A percentile compares a stretch with the other conserved stretches of the same genome.
phyloP scores from a whole-genome alignment of 2,329 filamentous ascomycete genomes.

The Aspergillus ruber region DNA sequence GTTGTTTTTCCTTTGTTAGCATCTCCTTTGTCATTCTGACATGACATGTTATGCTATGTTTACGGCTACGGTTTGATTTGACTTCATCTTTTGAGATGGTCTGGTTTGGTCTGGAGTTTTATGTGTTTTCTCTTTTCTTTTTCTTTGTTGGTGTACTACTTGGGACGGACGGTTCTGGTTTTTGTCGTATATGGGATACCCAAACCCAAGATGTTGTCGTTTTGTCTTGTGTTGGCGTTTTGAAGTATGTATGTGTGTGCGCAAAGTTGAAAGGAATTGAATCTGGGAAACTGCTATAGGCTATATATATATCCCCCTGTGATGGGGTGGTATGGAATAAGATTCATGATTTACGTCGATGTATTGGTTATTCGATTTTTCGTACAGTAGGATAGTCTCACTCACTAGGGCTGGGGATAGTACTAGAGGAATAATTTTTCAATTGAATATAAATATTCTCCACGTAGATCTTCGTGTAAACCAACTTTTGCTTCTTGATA shows the following conservation, averaged over 20 bases:
- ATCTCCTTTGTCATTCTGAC: slow-evolving; percentile 4
- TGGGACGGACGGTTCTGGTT: background rate
- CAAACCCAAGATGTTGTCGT: background rate
- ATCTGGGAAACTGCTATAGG: too few relatives aligned
- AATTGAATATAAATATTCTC: too few relatives aligned
- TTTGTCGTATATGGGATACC: background rate
- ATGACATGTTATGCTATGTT: background rate
- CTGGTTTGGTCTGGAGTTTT: background rate
- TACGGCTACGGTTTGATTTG: background rate
- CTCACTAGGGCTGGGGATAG: too few relatives aligned
- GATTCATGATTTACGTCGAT: too few relatives aligned
- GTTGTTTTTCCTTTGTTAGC: slow-evolving; percentile 6
- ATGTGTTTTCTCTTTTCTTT: background rate
- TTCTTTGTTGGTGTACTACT: background rate
- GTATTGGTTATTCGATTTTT: too few relatives aligned
- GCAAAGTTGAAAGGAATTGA: background rate
- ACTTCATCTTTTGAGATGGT: background rate
- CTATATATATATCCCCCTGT: too few relatives aligned
- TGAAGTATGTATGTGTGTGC: background rate
- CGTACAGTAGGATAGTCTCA: too few relatives aligned
- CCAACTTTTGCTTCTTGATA: too few relatives aligned
- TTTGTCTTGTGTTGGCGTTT: background rate
- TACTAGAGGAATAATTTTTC: too few relatives aligned
- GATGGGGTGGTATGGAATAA: too few relatives aligned
- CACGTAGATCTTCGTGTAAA: too few relatives aligned